Base-by-base conservation (phyloP, 495 filamentous ascomycete species). In the Achaetomiella virescens region DNA sequence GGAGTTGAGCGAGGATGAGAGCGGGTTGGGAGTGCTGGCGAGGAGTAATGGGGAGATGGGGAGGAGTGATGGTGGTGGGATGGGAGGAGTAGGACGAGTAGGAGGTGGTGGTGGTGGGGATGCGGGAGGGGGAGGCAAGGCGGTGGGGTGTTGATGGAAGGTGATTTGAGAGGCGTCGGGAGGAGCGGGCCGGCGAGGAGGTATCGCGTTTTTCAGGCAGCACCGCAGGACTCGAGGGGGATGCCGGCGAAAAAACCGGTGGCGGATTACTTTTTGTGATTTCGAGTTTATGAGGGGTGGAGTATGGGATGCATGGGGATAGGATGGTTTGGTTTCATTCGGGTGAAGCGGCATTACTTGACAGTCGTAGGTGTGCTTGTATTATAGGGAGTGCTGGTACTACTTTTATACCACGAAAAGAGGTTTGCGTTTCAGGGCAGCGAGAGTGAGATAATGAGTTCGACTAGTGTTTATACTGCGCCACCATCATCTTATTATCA, bases 201-300 rank as follows among this genome's bases (percentile, higher is more conserved):
- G 65, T 98, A 98, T 74, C 75, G 93, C 43, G 93, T 98, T 10
- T 98, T 97, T 71, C 91, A 97, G 64, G 95, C 95, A 1, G 93
- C 93, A 60, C 89, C 93, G 61, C 93, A 98, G 77, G 93, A 97
- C 71, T 87, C 87, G 38, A 83, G 95, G 70, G 93, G 93, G 12
- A 97, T 98, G 93, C 93, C 93, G 65, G 93, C 93, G 41, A 98
- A 98, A 80, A 97, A 97, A 74, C 93, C 93, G 43, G 87, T 93
- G 58, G 91, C 91, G 61, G 92, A 97, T 74, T 98, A 98, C 78
- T 98, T 98, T 67, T 75, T 98, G 78, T 81, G 69, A 65, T 44
- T 31, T 31, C 27, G 27, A 9, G 27, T 31, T 31, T 31, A 31
- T 31, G 4, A n/a, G n/a, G n/a, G n/a, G n/a, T n/a, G n/a, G n/a